These are phyloP conservation scores for Escovopsis sp. DNA, from an alignment of 2,329 filamentous ascomycete species.

Conservation along the genomic window DNA sequence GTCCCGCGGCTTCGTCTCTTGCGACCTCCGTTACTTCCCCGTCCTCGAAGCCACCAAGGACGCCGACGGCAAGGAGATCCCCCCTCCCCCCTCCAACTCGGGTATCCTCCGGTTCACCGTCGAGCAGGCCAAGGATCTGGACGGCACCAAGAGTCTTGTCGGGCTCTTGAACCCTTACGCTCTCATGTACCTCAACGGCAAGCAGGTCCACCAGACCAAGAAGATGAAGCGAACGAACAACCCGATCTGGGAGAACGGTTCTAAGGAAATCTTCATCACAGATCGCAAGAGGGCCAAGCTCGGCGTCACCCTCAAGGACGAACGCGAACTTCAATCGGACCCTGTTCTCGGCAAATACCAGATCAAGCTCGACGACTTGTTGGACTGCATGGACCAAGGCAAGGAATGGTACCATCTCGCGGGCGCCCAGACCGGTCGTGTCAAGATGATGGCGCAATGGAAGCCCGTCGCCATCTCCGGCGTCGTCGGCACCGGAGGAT, in stretches of 20 bases:
- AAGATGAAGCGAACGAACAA: conserved; percentile 96
- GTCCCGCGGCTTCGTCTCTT: conserved; percentile 61
- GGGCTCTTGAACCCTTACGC: conserved; percentile 88
- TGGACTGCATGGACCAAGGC: conserved; percentile 80
- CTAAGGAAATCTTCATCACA: conserved; percentile 88
- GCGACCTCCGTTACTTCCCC: conserved; percentile 89
- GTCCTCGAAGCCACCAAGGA: conserved; percentile 61
- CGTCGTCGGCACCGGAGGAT: conserved; percentile 68
- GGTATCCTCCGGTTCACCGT: conserved; percentile 89
- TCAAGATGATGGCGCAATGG: conserved; percentile 87
- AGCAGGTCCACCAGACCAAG: conserved; percentile 76
- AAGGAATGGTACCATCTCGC: conserved; percentile 92
- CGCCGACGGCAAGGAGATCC: conserved; percentile 62
- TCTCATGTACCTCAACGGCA: conserved; percentile 75
- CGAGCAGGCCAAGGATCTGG: conserved; percentile 91
- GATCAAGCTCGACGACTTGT: conserved; percentile 86
- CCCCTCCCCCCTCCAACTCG: conserved; percentile 77
- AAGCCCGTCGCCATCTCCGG: conserved; percentile 83
- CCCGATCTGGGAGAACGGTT: conserved; percentile 86
- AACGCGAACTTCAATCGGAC: conserved; percentile 71
- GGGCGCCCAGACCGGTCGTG: conserved; percentile 67
- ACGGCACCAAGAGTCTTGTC: conserved; percentile 81
- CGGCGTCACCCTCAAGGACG: conserved; percentile 88
- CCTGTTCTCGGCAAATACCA: conserved; percentile 84
- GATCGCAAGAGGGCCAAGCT: conserved; percentile 83